phyloP scores from a whole-genome alignment of 75 land plant genomes.

The Isoetes taiwanensis region DNA sequence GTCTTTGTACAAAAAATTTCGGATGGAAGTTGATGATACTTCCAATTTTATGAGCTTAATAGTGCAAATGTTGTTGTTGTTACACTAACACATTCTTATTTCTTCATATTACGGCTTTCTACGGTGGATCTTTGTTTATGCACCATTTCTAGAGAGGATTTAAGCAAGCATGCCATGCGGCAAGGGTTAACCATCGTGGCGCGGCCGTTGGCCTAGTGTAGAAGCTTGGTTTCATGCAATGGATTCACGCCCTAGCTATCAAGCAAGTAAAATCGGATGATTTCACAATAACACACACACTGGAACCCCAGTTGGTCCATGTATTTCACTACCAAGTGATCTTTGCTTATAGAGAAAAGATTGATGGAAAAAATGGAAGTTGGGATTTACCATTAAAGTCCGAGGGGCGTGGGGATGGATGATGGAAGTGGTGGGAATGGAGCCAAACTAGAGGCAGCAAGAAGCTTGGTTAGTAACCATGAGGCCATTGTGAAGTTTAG shows the following conservation, averaged over 20 bases:
- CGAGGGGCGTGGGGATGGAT: slow-evolving; percentile 20
- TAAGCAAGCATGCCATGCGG: slow-evolving; percentile 30
- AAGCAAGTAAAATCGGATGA: slow-evolving; percentile 29
- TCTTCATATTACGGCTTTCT: slow-evolving; percentile 24
- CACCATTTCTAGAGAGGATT: slow-evolving; percentile 30
- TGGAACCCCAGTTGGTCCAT: slow-evolving; percentile 28
- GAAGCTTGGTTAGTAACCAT: slow-evolving; percentile 15
- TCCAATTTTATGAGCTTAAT: too few relatives aligned
- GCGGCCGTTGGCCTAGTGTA: slow-evolving; percentile 19
- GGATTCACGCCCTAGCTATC: slow-evolving; percentile 23
- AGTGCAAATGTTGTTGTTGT: too few relatives aligned
- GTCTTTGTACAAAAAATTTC: too few relatives aligned
- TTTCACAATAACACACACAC: slow-evolving; percentile 23
- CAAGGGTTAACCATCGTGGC: slow-evolving; percentile 13
- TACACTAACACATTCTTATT: too few relatives aligned
- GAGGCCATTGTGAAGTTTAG: slow-evolving; percentile 24
- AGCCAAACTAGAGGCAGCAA: slow-evolving; percentile 22
- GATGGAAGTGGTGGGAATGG: slow-evolving; percentile 20
- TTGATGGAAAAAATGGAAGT: slow-evolving; percentile 21
- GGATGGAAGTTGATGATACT: too few relatives aligned
- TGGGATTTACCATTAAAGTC: slow-evolving; percentile 26
- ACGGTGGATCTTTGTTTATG: slow-evolving; percentile 28
- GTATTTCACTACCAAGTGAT: slow-evolving; percentile 12
- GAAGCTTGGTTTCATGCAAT: slow-evolving; percentile 25
- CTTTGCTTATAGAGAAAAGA: slow-evolving; percentile 17